phyloP scores from a whole-genome alignment of 1,139 yeast genomes.

The Saccharomyces hybrid region DNA sequence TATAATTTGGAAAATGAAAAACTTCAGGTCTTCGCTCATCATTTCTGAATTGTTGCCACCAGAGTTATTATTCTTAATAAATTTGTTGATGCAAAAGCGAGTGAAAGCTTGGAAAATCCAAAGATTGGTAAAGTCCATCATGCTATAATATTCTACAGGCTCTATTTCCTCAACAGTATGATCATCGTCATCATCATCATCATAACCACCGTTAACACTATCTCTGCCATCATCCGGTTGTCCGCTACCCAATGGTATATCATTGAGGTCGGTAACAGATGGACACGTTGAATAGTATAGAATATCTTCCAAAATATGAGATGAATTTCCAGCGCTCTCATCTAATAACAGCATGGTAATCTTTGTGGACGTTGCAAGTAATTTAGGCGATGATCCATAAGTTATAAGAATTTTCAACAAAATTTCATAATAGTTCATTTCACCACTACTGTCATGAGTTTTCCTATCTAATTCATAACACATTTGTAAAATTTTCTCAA shows the following conservation, averaged over 20 bases:
- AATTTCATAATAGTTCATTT: constrained; percentile 9
- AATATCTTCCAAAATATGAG: constrained; percentile 15
- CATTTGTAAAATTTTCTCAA: constrained; percentile 11
- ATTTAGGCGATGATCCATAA: constrained; percentile 18
- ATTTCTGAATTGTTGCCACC: neutral
- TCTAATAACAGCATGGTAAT: constrained; percentile 13
- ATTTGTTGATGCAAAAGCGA: constrained; percentile 13
- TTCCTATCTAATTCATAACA: neutral
- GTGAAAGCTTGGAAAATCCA: constrained; percentile 29
- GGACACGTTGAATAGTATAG: constrained; percentile 8
- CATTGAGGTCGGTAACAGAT: neutral
- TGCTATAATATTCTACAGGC: constrained; percentile 9
- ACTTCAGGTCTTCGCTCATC: constrained; percentile 5
- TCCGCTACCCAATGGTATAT: constrained; percentile 7
- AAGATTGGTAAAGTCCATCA: constrained; percentile 27
- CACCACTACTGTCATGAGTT: neutral
- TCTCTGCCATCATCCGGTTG: constrained; percentile 2
- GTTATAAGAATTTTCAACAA: constrained; percentile 15
- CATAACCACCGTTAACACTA: neutral
- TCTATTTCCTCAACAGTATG: constrained; percentile 7
- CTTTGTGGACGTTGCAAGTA: constrained; percentile 10
- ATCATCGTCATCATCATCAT: constrained; percentile 1
- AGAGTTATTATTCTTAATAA: neutral
- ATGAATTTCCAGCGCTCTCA: constrained; percentile 3
- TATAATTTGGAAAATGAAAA: constrained; percentile 19